phyloP scores from a whole-genome alignment of 352 stramenopile genomes.

The Phytophthora ohioensis region DNA sequence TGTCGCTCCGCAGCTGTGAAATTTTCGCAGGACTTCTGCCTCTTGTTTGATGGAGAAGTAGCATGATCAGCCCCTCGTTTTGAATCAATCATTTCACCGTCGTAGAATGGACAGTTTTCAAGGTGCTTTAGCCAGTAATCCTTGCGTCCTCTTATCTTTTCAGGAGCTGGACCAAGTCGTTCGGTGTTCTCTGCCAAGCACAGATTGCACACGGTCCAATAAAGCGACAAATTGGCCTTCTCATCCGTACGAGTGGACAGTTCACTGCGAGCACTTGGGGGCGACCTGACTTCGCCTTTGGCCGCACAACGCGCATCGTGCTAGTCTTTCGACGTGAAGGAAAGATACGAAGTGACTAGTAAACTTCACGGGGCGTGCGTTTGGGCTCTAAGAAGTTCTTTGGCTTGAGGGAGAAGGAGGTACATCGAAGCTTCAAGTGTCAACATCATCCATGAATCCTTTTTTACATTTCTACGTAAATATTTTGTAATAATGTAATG shows the following conservation, averaged over 20 bases:
- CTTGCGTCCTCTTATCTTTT: not conserved
- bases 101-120: no score
- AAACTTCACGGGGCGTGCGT: not conserved
- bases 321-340: not conserved
- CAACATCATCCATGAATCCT: not conserved
- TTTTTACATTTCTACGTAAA: not conserved
- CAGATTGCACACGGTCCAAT: constrained; percentile 1
- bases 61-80: not conserved
- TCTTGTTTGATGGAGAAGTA: no score
- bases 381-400: no score
- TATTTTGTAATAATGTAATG: not conserved
- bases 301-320: not conserved
- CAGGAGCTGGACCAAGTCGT: not conserved
- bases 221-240: not conserved
- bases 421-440: not conserved
- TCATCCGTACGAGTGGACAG: constrained; percentile 2
- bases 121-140: constrained; percentile 1
- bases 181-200: not conserved
- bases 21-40: no score
- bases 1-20: no score
- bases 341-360: not conserved
- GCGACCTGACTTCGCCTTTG: not conserved
- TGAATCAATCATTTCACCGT: not conserved
- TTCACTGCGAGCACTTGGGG: not conserved
- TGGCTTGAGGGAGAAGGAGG: not conserved